Conservation (phyloP, 495 filamentous ascomycete genomes). For the Podospora bellae-mahoneyi region DNA sequence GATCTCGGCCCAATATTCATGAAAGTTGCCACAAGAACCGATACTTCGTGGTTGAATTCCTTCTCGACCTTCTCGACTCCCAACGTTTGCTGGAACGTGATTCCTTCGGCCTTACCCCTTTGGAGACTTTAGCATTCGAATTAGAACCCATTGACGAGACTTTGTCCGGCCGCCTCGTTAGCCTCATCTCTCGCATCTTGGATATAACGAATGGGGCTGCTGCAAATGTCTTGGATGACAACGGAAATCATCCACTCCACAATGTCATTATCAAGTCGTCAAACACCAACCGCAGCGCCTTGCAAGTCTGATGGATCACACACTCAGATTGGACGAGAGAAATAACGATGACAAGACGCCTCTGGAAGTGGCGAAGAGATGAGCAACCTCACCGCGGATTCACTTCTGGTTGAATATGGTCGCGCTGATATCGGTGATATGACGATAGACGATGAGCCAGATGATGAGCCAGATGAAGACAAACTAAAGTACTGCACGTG, state of each 20-base stretch:
- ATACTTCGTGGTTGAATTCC: background rate
- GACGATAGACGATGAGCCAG: too few species aligned
- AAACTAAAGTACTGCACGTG: too few species aligned
- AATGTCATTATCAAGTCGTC: background rate
- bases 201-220: background rate
- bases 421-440: too few species aligned
- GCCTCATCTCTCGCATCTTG: background rate
- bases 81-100: background rate
- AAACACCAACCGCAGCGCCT: background rate
- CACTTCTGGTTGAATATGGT: background rate
- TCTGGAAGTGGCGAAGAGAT: background rate
- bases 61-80: background rate
- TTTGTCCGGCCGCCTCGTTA: background rate
- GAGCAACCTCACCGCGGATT: background rate
- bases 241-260: background rate
- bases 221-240: background rate
- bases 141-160: background rate
- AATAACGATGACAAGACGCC: background rate
- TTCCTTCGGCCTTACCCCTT: background rate
- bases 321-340: background rate
- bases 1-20: too few species aligned
- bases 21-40: background rate
- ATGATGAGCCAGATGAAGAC: too few species aligned
- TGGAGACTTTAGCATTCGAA: background rate
- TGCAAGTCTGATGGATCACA: background rate